Evolutionary conservation across 192 early-diverging fungal genomes (phyloP).

Genomic region (Coemansia guatemalensis): DNA sequence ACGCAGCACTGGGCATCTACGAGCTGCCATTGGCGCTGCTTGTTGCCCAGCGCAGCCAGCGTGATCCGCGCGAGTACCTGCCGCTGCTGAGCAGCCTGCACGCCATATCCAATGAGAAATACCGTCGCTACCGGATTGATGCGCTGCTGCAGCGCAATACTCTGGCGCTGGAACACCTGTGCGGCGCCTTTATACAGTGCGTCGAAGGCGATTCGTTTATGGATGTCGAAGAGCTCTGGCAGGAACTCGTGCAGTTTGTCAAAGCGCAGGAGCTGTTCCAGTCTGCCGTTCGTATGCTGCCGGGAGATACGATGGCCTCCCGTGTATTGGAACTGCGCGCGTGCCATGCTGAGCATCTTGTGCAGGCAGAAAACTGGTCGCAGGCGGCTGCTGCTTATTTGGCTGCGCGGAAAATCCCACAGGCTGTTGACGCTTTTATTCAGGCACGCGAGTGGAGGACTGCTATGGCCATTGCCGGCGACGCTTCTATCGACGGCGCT

Average conservation of each 20-base stretch:
- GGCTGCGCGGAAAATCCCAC: conserved; percentile 16
- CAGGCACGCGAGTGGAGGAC: conserved; percentile 35
- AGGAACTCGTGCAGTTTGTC: conserved; percentile 63
- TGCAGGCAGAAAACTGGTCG: conserved; percentile 54
- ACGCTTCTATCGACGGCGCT: background rate
- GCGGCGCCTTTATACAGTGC: conserved; percentile 33
- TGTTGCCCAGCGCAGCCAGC: conserved; percentile 95
- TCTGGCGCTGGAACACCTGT: conserved; percentile 73
- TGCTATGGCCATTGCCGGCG: conserved; percentile 37
- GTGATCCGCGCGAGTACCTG: conserved; percentile 95
- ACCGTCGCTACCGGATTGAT: conserved; percentile 87
- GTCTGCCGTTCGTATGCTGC: conserved; percentile 59
- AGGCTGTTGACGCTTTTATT: conserved; percentile 37
- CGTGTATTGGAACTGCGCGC: conserved; percentile 51
- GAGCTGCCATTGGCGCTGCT: conserved; percentile 89
- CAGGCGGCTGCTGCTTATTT: conserved; percentile 37
- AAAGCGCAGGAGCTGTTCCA: conserved; percentile 65
- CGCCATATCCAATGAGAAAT: conserved; percentile 64
- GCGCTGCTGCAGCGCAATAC: conserved; percentile 71
- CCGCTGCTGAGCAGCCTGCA: conserved; percentile 83
- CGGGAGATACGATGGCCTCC: conserved; percentile 18
- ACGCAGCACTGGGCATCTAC: conserved; percentile 93
- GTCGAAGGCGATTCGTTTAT: conserved; percentile 30
- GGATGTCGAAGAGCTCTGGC: conserved; percentile 18
- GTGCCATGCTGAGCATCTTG: conserved; percentile 67